Percentiles rank a stretch among this genome's conserved stretches.
Conservation (phyloP, 495 filamentous ascomycete species). For the Tuber microsphaerosporum region DNA sequence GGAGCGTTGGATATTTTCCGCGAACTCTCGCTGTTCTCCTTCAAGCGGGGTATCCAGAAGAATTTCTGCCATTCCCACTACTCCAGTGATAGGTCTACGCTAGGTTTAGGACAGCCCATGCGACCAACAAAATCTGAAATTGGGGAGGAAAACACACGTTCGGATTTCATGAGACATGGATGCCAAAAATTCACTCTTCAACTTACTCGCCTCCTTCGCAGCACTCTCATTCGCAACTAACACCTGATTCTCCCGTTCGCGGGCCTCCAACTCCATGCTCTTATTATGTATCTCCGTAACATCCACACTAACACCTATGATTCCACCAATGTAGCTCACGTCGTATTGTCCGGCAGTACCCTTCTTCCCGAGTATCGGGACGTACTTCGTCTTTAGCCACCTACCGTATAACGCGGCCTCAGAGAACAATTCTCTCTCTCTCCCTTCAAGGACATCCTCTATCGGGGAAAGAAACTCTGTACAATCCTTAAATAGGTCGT, state of each 20-base stretch:
- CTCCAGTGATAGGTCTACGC: conserved; percentile 57
- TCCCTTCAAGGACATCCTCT: conserved; percentile 53
- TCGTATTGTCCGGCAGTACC: conserved; percentile 46
- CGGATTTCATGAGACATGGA: conserved; percentile 88
- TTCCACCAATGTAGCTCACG: conserved; percentile 52
- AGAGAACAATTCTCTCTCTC: conserved; percentile 46
- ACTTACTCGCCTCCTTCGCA: conserved; percentile 61
- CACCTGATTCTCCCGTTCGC: conserved; percentile 56
- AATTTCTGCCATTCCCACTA: conserved; percentile 66
- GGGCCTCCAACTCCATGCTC: conserved; percentile 51
- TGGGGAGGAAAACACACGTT: conserved; percentile 61
- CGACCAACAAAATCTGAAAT: background rate
- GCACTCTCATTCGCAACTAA: conserved; percentile 56
- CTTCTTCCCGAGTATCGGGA: conserved; percentile 53
- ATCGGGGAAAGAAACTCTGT: conserved; percentile 50
- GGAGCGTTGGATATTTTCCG: conserved; percentile 71
- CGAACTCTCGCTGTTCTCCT: conserved; percentile 64
- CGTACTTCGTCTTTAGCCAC: conserved; percentile 60
- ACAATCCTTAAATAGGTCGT: conserved; percentile 51
- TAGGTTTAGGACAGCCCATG: background rate
- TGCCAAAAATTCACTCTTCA: conserved; percentile 64
- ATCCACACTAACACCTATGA: conserved; percentile 63
- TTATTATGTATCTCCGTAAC: conserved; percentile 58
- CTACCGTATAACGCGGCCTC: conserved; percentile 51
- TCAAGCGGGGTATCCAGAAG: conserved; percentile 60